These are phyloP conservation scores for Mimosa pudica DNA, from an alignment of 306 rosid species.

Conservation along the genomic window DNA sequence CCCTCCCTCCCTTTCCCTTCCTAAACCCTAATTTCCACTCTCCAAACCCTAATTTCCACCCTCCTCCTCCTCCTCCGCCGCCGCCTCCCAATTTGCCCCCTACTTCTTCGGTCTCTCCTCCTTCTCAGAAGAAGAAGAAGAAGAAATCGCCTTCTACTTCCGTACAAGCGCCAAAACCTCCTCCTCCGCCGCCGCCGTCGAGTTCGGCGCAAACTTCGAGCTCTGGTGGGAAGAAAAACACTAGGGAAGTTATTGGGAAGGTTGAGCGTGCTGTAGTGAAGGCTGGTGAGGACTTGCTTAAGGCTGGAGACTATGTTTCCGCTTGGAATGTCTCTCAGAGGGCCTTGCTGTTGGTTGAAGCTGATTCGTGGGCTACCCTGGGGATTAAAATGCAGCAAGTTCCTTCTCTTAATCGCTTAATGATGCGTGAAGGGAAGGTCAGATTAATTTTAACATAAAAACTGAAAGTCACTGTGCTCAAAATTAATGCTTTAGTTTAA, in stretches of 20 bases:
- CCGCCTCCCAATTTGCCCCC: conserved; percentile 3
- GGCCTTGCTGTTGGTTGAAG: conserved; percentile 54
- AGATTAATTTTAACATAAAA: not conserved
- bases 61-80: conserved; percentile 1
- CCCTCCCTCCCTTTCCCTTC: conserved; percentile 21
- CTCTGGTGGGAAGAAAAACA: conserved; percentile 22
- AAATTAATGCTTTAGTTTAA: no score
- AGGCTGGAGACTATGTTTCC: conserved; percentile 57
- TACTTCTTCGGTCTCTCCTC: not conserved
- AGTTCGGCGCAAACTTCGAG: conserved; percentile 22
- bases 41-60: conserved; percentile 41
- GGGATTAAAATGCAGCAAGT: conserved; percentile 79
- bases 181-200: conserved; percentile 2
- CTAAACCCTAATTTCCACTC: conserved; percentile 27
- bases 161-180: conserved; percentile 6
- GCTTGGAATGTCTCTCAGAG: conserved; percentile 75
- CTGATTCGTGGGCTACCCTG: conserved; percentile 62
- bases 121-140: no score
- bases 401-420: conserved; percentile 61
- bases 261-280: conserved; percentile 47
- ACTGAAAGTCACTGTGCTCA: no score
- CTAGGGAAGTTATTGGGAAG: conserved; percentile 33
- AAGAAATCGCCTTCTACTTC: conserved; percentile 25
- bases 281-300: conserved; percentile 52
- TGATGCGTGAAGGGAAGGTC: conserved; percentile 79